phyloP scores from a whole-genome alignment of 768 basidiomycete species.

The Collybia sordida region DNA sequence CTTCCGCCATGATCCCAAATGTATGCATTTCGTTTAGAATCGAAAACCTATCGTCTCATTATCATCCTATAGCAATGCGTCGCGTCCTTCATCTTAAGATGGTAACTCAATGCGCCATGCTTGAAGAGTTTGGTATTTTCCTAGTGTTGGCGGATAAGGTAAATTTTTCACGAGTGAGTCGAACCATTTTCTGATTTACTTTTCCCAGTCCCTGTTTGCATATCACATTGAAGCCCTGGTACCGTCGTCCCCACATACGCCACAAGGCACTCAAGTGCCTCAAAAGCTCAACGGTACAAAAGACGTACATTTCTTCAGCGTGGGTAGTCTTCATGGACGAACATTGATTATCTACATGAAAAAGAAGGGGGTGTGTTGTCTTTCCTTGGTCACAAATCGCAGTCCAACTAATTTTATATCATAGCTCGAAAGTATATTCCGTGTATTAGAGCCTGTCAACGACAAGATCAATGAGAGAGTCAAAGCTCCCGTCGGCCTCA shows the following conservation, averaged over 20 bases:
- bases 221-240: constrained; percentile 97
- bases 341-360: constrained; percentile 96
- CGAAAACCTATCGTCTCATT: not conserved
- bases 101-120: constrained; percentile 94
- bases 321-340: constrained; percentile 82
- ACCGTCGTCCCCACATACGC: constrained; percentile 75
- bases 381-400: not conserved
- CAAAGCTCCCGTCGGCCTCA: constrained; percentile 67
- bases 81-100: constrained; percentile 91
- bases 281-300: constrained; percentile 89
- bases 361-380: constrained; percentile 69
- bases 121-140: constrained; percentile 96
- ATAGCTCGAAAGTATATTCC: constrained; percentile 88
- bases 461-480: constrained; percentile 82
- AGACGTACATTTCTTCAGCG: constrained; percentile 95
- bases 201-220: constrained; percentile 74
- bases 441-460: constrained; percentile 94
- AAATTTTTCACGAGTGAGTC: not conserved
- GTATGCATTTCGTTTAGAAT: constrained; percentile 40
- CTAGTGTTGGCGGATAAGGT: constrained; percentile 93
- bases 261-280: constrained; percentile 65
- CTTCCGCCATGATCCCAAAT: constrained; percentile 84
- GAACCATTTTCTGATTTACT: not conserved
- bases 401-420: not conserved
- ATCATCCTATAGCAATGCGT: constrained; percentile 66